These are phyloP conservation scores for Adansonia rubrostipa DNA, from an alignment of 441 rosid genomes.

Conservation along the genomic window DNA sequence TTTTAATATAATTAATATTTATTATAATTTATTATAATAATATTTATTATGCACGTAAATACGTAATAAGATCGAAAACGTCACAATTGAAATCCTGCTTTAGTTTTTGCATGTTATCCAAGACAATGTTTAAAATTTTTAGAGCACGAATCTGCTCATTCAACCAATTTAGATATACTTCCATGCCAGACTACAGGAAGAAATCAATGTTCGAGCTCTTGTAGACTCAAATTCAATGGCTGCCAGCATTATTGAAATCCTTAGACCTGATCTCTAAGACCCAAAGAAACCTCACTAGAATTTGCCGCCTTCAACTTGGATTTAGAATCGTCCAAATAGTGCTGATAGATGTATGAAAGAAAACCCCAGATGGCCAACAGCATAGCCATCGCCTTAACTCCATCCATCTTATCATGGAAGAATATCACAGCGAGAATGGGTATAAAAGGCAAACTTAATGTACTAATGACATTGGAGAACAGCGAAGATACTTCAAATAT, in stretches of 20 bases:
- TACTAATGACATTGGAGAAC: constrained; percentile 56
- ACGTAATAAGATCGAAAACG: too few species aligned
- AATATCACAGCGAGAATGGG: constrained; percentile 55
- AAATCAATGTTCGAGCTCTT: too few species aligned
- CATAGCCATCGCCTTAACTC: constrained; percentile 54
- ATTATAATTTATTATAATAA: too few species aligned
- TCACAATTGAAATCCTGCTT: too few species aligned
- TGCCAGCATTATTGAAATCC: not conserved
- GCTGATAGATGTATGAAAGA: constrained; percentile 55
- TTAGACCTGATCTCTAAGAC: not conserved
- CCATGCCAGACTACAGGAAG: too few species aligned
- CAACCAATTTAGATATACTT: too few species aligned
- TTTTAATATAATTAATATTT: too few species aligned
- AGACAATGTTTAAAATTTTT: too few species aligned
- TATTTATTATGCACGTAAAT: too few species aligned
- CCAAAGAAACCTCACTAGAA: constrained; percentile 16
- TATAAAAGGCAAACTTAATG: constrained; percentile 49
- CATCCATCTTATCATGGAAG: constrained; percentile 57
- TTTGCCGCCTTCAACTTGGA: constrained; percentile 17
- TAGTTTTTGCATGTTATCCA: too few species aligned
- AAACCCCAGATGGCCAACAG: constrained; percentile 61
- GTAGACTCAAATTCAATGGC: not conserved
- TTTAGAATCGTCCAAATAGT: constrained; percentile 47
- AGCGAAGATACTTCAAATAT: constrained; percentile 55
- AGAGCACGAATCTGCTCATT: too few species aligned